These are phyloP conservation scores for Saccharomyces hybrid DNA, from an alignment of 1,139 yeast genomes.

Conservation along the genomic window DNA sequence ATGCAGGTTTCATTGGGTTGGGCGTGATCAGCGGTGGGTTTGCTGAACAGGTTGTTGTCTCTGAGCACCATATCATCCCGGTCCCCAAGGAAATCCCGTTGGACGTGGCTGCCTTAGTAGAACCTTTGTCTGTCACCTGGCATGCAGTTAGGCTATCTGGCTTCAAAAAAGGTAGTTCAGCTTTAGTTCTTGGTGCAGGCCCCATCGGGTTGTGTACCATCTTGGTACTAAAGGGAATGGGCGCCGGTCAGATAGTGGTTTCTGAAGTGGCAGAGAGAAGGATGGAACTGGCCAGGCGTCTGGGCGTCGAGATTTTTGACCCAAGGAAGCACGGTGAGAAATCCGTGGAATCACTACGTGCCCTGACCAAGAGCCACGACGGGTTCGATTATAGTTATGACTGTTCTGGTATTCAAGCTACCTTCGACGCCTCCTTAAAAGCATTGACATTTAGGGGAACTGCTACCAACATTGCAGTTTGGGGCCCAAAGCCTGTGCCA, in stretches of 20 bases:
- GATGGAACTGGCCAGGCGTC: slow-evolving; percentile 36
- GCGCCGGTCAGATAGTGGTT: slow-evolving; percentile 37
- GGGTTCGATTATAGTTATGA: slow-evolving; percentile 45
- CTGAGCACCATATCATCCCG: slow-evolving; percentile 36
- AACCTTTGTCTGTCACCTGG: slow-evolving; percentile 50
- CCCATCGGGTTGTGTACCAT: slow-evolving; percentile 47
- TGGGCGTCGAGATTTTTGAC: slow-evolving; percentile 42
- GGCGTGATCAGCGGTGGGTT: slow-evolving; percentile 43
- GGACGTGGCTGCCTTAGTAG: slow-evolving; percentile 43
- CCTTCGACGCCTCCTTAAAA: slow-evolving; percentile 38
- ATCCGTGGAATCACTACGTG: slow-evolving; percentile 31
- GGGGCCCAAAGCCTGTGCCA: slow-evolving; percentile 39
- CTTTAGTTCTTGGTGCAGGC: slow-evolving; percentile 45
- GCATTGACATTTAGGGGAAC: slow-evolving; percentile 40
- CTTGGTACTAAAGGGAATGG: slow-evolving; percentile 40
- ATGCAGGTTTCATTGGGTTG: slow-evolving; percentile 39
- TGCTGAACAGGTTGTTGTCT: slow-evolving; percentile 38
- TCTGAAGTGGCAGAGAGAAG: slow-evolving; percentile 48
- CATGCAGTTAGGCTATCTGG: slow-evolving; percentile 41
- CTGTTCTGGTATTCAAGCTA: slow-evolving; percentile 43
- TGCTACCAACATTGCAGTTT: slow-evolving; percentile 47
- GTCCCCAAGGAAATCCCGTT: slow-evolving; percentile 41
- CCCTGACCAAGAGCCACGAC: slow-evolving; percentile 32
- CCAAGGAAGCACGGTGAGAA: slow-evolving; percentile 39
- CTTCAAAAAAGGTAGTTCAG: slow-evolving; percentile 37